Base-by-base conservation (phyloP, 148 eudicot species). In the Vaccinium myrtillus region DNA sequence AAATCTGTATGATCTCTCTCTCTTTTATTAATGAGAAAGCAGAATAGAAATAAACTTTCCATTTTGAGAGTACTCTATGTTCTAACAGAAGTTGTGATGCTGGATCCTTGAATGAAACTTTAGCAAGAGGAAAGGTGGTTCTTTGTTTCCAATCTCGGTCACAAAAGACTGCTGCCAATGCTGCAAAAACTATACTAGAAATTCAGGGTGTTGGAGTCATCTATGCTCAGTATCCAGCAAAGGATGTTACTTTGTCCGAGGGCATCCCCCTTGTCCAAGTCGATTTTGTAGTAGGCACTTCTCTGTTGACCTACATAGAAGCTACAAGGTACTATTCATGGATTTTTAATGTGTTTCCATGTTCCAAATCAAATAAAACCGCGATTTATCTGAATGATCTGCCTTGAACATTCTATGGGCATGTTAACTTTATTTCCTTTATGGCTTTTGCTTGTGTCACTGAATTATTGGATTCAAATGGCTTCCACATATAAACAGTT, bases 111-210 rank as follows among this genome's bases (percentile, higher is more conserved):
- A 85, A 88, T 65, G 87, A 54, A 19, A 88, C 90, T 48, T 81
- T 85, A 83, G 90, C 75, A 1, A 85, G 75, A 76, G 90, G 90
- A 80, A 88, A 88, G 81, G 90, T 88, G 36, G 81, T 88, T 76
- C 81, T 88, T 39, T 88, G 90, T 83, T 88, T 88, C 50, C 84
- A 88, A 69, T 59, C 90, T 58, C 70, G 81, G 80, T 15, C 81
- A 27, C 84, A 79, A 59, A 83, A 80, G 74, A 83, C 75, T 77
- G 87, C 81, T 75, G 46, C 69, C 78, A 30, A 25, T 53, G 89
- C 87, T 23, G 86, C 86, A 54, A 78, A 50, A 63, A 61, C 83
- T 50, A 81, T 88, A 67, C 69, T 43, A 10, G 27, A 85, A 1
- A 82, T 77, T 76, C 77, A 36, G 75, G 89, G 89, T 21, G 78